A percentile compares a stretch with the other conserved stretches of the same genome.
These are phyloP conservation scores for Craterostigma plantagineum DNA, from an alignment of 257 asterid genomes.

Conservation along the genomic window DNA sequence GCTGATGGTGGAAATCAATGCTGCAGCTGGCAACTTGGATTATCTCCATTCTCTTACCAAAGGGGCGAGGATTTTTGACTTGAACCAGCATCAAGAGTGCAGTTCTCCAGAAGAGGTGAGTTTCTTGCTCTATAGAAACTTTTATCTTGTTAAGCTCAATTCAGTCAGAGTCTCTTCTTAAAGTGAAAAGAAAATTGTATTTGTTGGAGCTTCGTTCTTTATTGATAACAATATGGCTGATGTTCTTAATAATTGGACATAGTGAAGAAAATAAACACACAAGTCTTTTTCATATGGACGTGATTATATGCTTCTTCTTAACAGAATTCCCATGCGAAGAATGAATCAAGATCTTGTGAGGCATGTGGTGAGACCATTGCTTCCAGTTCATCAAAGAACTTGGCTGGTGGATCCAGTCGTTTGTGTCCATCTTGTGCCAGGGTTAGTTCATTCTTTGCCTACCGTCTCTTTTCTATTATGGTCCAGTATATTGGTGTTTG, in stretches of 20 bases:
- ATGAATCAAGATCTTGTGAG: slow-evolving; percentile 53
- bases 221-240: too few species aligned
- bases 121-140: too few species aligned
- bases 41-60: slow-evolving; percentile 50
- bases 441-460: slow-evolving; percentile 39
- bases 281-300: background rate
- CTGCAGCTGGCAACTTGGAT: slow-evolving; percentile 77
- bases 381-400: slow-evolving; percentile 33
- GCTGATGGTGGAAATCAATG: slow-evolving; percentile 84
- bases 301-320: slow-evolving; percentile 1
- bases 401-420: slow-evolving; percentile 38
- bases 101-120: slow-evolving; percentile 42
- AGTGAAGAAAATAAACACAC: too few species aligned
- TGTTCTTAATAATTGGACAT: too few species aligned
- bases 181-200: too few species aligned
- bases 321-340: slow-evolving; percentile 38
- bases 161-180: too few species aligned
- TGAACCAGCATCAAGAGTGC: slow-evolving; percentile 38
- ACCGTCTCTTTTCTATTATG: slow-evolving; percentile 8
- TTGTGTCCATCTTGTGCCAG: slow-evolving; percentile 80
- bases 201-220: too few species aligned
- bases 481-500: slow-evolving; percentile 7
- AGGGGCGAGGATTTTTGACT: slow-evolving; percentile 51
- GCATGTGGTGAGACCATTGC: slow-evolving; percentile 56
- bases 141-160: too few species aligned